phyloP scores from a whole-genome alignment of 169 alveolate genomes.

The Cryptosporidium ubiquitum region DNA sequence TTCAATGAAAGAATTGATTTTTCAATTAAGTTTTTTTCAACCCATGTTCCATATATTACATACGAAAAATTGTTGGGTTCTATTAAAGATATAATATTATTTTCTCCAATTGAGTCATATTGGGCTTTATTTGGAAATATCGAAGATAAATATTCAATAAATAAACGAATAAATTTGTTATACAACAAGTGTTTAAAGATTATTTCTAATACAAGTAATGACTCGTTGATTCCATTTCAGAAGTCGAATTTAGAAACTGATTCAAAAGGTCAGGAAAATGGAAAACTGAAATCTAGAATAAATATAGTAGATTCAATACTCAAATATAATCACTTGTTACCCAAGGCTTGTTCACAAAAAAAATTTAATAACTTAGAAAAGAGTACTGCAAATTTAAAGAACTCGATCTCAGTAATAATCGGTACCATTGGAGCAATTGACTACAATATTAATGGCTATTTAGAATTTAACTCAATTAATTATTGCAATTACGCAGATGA shows the following conservation, averaged over 20 bases:
- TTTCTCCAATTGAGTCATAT: constrained; percentile 28
- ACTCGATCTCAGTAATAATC: constrained; percentile 24
- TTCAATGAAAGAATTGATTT: constrained; percentile 40
- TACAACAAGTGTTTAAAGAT: constrained; percentile 12
- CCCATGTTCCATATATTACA: constrained; percentile 66
- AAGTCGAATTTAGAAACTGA: constrained; percentile 5
- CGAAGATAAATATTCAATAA: background rate
- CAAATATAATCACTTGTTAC: constrained; percentile 1
- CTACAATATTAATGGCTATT: background rate
- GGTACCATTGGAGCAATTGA: constrained; percentile 61
- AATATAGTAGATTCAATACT: background rate
- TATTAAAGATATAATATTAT: constrained; percentile 32
- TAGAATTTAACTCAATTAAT: background rate
- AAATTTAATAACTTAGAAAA: constrained; percentile 10
- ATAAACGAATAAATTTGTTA: constrained; percentile 1
- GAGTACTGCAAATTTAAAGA: constrained; percentile 38
- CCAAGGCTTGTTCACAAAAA: background rate
- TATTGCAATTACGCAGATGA: background rate
- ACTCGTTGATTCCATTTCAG: constrained; percentile 20
- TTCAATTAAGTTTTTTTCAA: constrained; percentile 15
- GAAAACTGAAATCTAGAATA: constrained; percentile 1
- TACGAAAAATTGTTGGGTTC: constrained; percentile 53
- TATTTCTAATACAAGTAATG: constrained; percentile 54
- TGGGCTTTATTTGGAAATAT: constrained; percentile 15
- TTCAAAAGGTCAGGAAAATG: background rate